Evolutionary conservation across 345 rosid species (phyloP), one percentile per base, ranked within the genome.

Genomic region (Xanthoceras sorbifolium): DNA sequence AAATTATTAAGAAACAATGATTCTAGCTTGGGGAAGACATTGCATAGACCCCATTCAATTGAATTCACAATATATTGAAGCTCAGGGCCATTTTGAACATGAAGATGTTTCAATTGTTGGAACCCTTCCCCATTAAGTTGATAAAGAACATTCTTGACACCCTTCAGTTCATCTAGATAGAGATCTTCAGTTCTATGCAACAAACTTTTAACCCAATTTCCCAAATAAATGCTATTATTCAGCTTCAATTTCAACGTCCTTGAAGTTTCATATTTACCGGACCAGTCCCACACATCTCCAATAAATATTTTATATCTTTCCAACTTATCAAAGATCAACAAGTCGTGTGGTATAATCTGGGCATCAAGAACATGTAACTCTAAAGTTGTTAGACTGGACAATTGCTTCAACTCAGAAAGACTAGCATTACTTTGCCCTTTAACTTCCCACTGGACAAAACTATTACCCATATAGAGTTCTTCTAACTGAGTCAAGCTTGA

Each of bases 361-460:
- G 64, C 73, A 55, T 82, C 65, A 8, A 0, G 20, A 18, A 85
- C 22, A 18, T 29, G 46, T 25, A 81, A 14, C 0, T 62, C 44
- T 14, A 71, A 32, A 36, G 55, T 20, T 32, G 20, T 74, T 0
- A 84, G 28, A 9, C 5, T 7, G 32, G 77, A 3, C 82, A 84
- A 29, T 0, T 9, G 6, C 52, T 70, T 77, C 26, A 84, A 72
- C 54, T 82, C 85, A 12, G 0, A 31, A 5, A 84, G 64, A 46
- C 74, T 79, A 8, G 79, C 83, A 69, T 64, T 81, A 1, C 31
- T 38, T 22, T 1, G 31, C 12, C 55, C 70, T 18, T 65, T 69
- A 31, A 1, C 9, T 2, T 77, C 83, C 87, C 87, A 84, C 1
- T 36, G 22, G n/a, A 29, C 29, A 44, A 73, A 75, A 54, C 71